These are phyloP conservation scores for Porpolomopsis calyptriformis DNA, from an alignment of 768 basidiomycete genomes.

Conservation along the genomic window DNA sequence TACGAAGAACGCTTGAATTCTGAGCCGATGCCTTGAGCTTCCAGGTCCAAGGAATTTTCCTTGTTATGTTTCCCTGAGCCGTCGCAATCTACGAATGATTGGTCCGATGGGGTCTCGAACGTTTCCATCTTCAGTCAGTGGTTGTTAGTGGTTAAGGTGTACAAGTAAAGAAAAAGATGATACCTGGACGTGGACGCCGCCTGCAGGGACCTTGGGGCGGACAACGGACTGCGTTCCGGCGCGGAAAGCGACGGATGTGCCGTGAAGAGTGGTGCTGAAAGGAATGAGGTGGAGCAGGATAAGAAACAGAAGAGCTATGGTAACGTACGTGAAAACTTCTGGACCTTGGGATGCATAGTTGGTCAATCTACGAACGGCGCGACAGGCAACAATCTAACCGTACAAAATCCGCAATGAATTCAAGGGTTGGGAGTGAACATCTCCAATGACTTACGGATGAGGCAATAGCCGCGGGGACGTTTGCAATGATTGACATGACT, in stretches of 20 bases:
- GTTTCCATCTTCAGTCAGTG: slow-evolving; percentile 50
- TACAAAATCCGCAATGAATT: neutral
- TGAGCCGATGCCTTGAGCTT: slow-evolving; percentile 44
- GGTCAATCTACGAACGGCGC: slow-evolving; percentile 35
- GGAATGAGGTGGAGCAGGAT: neutral
- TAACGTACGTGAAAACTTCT: slow-evolving; percentile 29
- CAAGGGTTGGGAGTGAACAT: neutral
- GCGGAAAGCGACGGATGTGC: slow-evolving; percentile 54
- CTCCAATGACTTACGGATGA: slow-evolving; percentile 38
- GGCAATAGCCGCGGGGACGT: slow-evolving; percentile 44
- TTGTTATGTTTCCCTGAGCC: slow-evolving; percentile 41
- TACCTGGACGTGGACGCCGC: slow-evolving; percentile 35
- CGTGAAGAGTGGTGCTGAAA: slow-evolving; percentile 26
- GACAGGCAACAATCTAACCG: slow-evolving; percentile 37
- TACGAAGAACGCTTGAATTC: slow-evolving; percentile 57
- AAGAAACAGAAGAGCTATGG: neutral
- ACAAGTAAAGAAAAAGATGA: neutral
- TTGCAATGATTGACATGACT: slow-evolving; percentile 45
- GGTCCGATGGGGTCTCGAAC: slow-evolving; percentile 39
- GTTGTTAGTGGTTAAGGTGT: neutral
- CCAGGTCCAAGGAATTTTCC: slow-evolving; percentile 41
- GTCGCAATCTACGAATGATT: slow-evolving; percentile 42
- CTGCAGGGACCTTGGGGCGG: slow-evolving; percentile 25
- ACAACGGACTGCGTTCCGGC: slow-evolving; percentile 24
- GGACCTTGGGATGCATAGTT: slow-evolving; percentile 27